phyloP scores from a whole-genome alignment of 2,329 filamentous ascomycete species.

The Alternaria sp. region DNA sequence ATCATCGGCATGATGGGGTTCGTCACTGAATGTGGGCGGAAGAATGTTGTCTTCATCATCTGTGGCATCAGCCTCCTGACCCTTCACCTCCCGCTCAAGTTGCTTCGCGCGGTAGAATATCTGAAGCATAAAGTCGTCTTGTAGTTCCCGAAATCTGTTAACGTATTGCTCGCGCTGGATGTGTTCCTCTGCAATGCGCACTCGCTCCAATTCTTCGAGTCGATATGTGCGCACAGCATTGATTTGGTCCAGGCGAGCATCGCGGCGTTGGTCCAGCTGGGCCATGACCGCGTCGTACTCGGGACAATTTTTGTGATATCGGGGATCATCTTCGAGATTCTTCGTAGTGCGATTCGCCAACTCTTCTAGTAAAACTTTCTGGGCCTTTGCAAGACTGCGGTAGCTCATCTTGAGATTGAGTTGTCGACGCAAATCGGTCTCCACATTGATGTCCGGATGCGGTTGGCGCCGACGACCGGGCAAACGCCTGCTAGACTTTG shows the following conservation, averaged over 20 bases:
- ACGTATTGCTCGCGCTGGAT: constrained; percentile 50
- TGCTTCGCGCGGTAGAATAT: constrained; percentile 52
- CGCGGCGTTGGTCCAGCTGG: constrained; percentile 61
- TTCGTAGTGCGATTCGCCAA: constrained; percentile 69
- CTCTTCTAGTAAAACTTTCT: constrained; percentile 72
- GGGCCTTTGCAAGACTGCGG: constrained; percentile 67
- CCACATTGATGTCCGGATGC: constrained; percentile 57
- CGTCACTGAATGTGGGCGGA: constrained; percentile 44
- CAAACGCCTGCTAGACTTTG: constrained; percentile 50
- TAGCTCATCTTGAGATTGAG: constrained; percentile 72
- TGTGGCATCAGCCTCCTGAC: constrained; percentile 49
- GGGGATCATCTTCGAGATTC: constrained; percentile 63
- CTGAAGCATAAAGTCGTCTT: constrained; percentile 47
- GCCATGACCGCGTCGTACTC: constrained; percentile 63
- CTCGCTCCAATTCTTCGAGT: constrained; percentile 49
- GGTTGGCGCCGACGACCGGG: constrained; percentile 58
- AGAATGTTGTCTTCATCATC: constrained; percentile 54
- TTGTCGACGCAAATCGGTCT: constrained; percentile 63
- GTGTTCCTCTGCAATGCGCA: constrained; percentile 46
- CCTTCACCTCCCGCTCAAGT: constrained; percentile 49
- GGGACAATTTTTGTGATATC: constrained; percentile 62
- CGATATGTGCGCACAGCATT: constrained; percentile 51
- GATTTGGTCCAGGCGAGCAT: constrained; percentile 51
- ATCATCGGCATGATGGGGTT: constrained; percentile 33
- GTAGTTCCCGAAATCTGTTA: constrained; percentile 45